Percentiles rank a stretch among this genome's conserved stretches.
These are phyloP conservation scores for Penicillium crustosum DNA, from an alignment of 2,329 filamentous ascomycete genomes.

Conservation along the genomic window DNA sequence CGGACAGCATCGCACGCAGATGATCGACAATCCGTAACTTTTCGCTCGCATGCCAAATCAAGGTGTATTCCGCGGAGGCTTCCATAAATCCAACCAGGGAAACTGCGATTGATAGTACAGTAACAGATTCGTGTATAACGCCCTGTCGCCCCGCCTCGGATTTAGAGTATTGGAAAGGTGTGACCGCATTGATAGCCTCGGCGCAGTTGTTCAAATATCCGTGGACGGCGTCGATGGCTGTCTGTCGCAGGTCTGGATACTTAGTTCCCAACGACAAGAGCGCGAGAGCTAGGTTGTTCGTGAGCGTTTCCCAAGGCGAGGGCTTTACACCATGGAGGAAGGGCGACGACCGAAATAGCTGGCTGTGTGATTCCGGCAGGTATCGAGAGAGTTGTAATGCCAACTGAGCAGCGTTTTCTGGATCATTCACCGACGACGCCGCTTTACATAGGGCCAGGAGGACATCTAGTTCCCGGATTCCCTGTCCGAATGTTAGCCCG, in stretches of 20 bases:
- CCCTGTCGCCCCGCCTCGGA: constrained; percentile 47
- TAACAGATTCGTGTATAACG: constrained; percentile 59
- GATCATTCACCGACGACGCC: constrained; percentile 69
- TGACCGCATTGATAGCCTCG: constrained; percentile 57
- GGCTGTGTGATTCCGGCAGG: constrained; percentile 77
- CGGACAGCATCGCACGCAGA: constrained; percentile 72
- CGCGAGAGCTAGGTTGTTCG: constrained; percentile 74
- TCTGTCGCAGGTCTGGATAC: constrained; percentile 66
- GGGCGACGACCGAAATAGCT: constrained; percentile 75
- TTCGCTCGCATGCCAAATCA: constrained; percentile 77
- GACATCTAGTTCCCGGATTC: constrained; percentile 86
- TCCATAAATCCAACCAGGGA: constrained; percentile 89
- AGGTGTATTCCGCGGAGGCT: constrained; percentile 72
- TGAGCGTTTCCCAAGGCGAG: constrained; percentile 82
- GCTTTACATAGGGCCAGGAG: constrained; percentile 89
- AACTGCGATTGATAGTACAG: constrained; percentile 73
- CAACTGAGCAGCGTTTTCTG: constrained; percentile 73
- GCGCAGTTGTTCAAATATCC: constrained; percentile 72
- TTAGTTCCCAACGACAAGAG: constrained; percentile 77
- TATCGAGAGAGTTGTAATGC: constrained; percentile 79
- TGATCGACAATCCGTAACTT: constrained; percentile 71
- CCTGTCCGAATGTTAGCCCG: constrained; percentile 52
- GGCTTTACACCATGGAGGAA: constrained; percentile 80
- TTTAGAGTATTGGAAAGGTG: constrained; percentile 58
- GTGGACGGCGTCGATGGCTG: constrained; percentile 65